Evolutionary conservation across 192 early-diverging fungal genomes (phyloP), one percentile per base, ranked within the genome.

Genomic region (Coemansia sp.): DNA sequence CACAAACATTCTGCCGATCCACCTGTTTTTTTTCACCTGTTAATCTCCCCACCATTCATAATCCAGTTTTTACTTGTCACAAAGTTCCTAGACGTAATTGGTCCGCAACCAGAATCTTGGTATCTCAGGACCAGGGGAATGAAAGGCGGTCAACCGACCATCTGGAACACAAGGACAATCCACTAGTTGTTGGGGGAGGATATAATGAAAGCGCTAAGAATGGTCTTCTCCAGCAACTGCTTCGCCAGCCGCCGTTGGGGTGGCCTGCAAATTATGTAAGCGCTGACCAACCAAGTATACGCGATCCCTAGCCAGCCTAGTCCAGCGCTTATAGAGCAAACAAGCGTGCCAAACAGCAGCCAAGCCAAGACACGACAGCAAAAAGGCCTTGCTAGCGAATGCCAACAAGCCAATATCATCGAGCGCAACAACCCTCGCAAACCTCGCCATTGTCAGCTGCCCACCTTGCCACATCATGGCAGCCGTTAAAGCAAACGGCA

Each of bases 261-360:
- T 45, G 26, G 23, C 84, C 5, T 28, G 82, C 56, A 95, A 62
- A 76, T 98, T 98, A 69, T 94, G 93, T 65, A 98, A 79, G 70
- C 82, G 82, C 34, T 87, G 84, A 10, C 96, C 96, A 50, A 95
- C 88, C 34, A 95, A 77, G 63, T 92, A 99, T 50, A 87, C 85
- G 46, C 92, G 91, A 40, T 99, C 95, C 24, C 90, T 84, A 4
- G 95, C 86, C 45, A 84, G 66, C 20, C 90, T 85, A 50, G 90
- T 83, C 94, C 96, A 99, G 9, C 69, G 60, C 37, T 77, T 82
- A 28, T 92, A 69, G 59, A 88, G 37, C 9, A 63, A 39, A 36
- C 70, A 43, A 13, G 64, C 60, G 24, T 48, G 67, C 62, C 71
- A 76, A 2, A 50, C 59, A 42, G 73, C 31, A 18, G 57, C 73